These are phyloP conservation scores for Shiraia sp. DNA, from an alignment of 2,329 filamentous ascomycete genomes.

Conservation along the genomic window DNA sequence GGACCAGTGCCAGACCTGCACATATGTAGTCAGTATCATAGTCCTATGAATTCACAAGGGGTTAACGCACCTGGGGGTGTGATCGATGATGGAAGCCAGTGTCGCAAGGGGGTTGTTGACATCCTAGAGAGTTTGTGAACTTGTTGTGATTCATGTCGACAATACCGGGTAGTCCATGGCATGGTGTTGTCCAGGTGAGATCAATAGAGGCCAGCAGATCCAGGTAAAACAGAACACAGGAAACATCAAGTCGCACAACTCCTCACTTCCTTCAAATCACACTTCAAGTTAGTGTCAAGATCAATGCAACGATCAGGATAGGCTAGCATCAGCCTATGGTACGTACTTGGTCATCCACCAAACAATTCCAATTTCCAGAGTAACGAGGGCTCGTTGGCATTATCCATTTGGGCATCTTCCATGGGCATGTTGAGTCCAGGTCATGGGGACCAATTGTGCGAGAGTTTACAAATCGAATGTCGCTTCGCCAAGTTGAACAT, in stretches of 20 bases:
- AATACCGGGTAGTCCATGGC: background rate
- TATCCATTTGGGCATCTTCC: slow-evolving; percentile 3
- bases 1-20: slow-evolving; percentile 12
- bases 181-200: slow-evolving; percentile 1
- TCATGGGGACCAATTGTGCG: slow-evolving; percentile 2
- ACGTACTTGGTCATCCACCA: slow-evolving; percentile 40
- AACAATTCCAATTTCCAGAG: slow-evolving; percentile 18
- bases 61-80: slow-evolving; percentile 21
- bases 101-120: background rate
- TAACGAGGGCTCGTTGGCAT: slow-evolving; percentile 7
- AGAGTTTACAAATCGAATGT: slow-evolving; percentile 12
- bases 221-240: slow-evolving; percentile 15
- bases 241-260: slow-evolving; percentile 11
- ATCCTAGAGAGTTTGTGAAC: slow-evolving; percentile 4
- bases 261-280: slow-evolving; percentile 26
- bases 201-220: slow-evolving; percentile 9
- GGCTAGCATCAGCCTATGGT: slow-evolving; percentile 34
- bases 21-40: slow-evolving; percentile 15
- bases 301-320: slow-evolving; percentile 29
- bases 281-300: slow-evolving; percentile 39
- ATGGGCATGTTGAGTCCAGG: background rate
- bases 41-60: background rate
- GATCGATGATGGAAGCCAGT: slow-evolving; percentile 1
- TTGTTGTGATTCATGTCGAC: background rate
- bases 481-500: slow-evolving; percentile 26